Evolutionary conservation across 2,329 filamentous ascomycete genomes (phyloP), one percentile per base, ranked within the genome.

Genomic region (Colletotrichum euphorbiae): DNA sequence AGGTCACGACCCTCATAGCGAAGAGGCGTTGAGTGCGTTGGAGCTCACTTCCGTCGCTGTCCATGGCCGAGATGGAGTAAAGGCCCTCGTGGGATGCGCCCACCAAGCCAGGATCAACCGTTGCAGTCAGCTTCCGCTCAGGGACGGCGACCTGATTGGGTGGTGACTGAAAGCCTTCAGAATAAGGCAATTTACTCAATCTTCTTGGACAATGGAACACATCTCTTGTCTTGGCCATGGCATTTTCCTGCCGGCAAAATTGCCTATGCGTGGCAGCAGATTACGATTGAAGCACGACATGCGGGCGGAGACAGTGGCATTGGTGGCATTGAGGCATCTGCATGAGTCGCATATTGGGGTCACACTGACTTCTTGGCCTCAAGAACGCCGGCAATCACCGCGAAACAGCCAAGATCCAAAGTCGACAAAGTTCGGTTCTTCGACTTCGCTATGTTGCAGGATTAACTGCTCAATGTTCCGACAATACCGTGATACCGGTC

Each of bases 331-430:
- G 52, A 43, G 21, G 45, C 31, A 38, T 17, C 13, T 50, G 31
- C 45, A 59, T 19, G 19, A 59, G 45, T 31, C 56, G 43, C 43
- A 59, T 50, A 40, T 50, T 59, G 43, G 13, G 17, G 56, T 59
- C 43, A 24, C 56, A 59, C 50, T 31, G 28, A 59, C 12, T 19
- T 13, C 31, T 33, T n/a, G 43, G 56, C 31, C 21, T 33, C 43
- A 50, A 43, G 43, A 13, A 40, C 45, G 15, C 36, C 8, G 17
- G 19, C 19, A 50, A 45, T 33, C 43, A 48, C 12, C 31, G 24
- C 15, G 17, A 28, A 59, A 36, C 31, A 4, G 56, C 43, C 43
- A 50, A 50, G 43, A 59, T 21, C 12, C 31, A n/a, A 31, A 12
- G 28, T 15, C 17, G 21, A 36, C 12, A 28, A 52, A n/a, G 17